Conservation (phyloP, 2,329 filamentous ascomycete genomes). For the Trichoderma sp. region DNA sequence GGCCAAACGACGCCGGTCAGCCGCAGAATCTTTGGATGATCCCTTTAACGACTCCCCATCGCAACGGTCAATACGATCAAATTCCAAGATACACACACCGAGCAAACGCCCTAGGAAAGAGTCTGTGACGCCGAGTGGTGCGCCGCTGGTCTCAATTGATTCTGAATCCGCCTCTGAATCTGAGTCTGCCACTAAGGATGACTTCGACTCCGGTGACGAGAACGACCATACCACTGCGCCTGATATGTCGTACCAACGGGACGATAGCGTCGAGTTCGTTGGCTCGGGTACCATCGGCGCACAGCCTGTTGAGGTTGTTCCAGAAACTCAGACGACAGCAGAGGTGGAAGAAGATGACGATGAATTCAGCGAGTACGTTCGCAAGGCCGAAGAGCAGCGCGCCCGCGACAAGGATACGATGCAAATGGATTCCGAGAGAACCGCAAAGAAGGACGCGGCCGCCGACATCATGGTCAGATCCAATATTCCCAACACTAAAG, state of each 20-base stretch:
- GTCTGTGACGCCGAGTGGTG: constrained; percentile 5
- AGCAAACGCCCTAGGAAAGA: background rate
- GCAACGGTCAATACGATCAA: constrained; percentile 24
- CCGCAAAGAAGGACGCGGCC: constrained; percentile 32
- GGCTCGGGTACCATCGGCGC: constrained; percentile 22
- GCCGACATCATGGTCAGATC: constrained; percentile 57
- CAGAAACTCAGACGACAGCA: background rate
- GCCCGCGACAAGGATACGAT: constrained; percentile 32
- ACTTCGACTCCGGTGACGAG: constrained; percentile 1
- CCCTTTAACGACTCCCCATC: constrained; percentile 30
- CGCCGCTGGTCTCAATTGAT: constrained; percentile 35
- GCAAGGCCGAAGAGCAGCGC: constrained; percentile 41
- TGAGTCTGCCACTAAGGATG: background rate
- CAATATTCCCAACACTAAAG: constrained; percentile 58
- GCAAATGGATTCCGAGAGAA: constrained; percentile 21
- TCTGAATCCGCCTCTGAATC: constrained; percentile 30
- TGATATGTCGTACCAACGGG: constrained; percentile 23
- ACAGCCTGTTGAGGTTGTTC: background rate
- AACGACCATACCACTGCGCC: constrained; percentile 9
- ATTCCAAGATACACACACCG: constrained; percentile 18
- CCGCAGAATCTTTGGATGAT: constrained; percentile 22
- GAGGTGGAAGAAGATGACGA: constrained; percentile 29
- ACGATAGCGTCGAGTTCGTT: constrained; percentile 30
- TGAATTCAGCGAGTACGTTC: constrained; percentile 49
- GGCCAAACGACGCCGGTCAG: constrained; percentile 24